phyloP scores from a whole-genome alignment of 768 basidiomycete species.

The button mushroom (Agaricus bisporus) region DNA sequence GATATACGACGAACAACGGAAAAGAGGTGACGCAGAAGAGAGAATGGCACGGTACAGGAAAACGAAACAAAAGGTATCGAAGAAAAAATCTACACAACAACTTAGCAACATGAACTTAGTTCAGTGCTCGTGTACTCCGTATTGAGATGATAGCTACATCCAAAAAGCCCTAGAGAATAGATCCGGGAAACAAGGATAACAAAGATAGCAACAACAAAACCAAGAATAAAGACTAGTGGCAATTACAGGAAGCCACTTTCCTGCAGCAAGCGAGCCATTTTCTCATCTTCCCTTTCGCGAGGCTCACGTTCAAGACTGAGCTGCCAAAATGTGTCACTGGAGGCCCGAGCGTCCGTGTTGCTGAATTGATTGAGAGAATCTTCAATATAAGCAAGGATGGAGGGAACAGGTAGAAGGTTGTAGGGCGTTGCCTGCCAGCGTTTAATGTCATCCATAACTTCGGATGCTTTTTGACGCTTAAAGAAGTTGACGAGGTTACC shows the following conservation, averaged over 20 bases:
- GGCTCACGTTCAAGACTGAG: slow-evolving; percentile 86
- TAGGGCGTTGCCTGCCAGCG: slow-evolving; percentile 91
- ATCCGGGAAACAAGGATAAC: background rate
- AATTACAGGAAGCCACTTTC: slow-evolving; percentile 78
- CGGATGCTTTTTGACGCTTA: slow-evolving; percentile 93
- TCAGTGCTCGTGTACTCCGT: slow-evolving; percentile 15
- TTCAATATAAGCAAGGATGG: slow-evolving; percentile 71
- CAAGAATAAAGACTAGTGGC: background rate
- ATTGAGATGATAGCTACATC: slow-evolving; percentile 1
- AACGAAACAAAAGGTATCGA: background rate
- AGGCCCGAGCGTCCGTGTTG: slow-evolving; percentile 49
- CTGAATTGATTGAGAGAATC: slow-evolving; percentile 68
- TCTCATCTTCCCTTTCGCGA: slow-evolving; percentile 92
- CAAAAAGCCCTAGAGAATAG: background rate
- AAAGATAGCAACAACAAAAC: background rate
- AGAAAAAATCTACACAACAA: slow-evolving; percentile 14
- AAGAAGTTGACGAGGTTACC: slow-evolving; percentile 88
- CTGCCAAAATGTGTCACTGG: slow-evolving; percentile 78
- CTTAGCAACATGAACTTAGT: slow-evolving; percentile 12
- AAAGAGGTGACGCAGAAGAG: background rate
- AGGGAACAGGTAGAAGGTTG: slow-evolving; percentile 66
- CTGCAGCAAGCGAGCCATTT: slow-evolving; percentile 86
- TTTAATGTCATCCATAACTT: slow-evolving; percentile 94
- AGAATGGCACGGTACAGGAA: background rate
- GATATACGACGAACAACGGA: background rate